A percentile compares a stretch with the other conserved stretches of the same genome.
phyloP scores from a whole-genome alignment of 2,329 filamentous ascomycete species.

The Pyrenochaeta sp. region DNA sequence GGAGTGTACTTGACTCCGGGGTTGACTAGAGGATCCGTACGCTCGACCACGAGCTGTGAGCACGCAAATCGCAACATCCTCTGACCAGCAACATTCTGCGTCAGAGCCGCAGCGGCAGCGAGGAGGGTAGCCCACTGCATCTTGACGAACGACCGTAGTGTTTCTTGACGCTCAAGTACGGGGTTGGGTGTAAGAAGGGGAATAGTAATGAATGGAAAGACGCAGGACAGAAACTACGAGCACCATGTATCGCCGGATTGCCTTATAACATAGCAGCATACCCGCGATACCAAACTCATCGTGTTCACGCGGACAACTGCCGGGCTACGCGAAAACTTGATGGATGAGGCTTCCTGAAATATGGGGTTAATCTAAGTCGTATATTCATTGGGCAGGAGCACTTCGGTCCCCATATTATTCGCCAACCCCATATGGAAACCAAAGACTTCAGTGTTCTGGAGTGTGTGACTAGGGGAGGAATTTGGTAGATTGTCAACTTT shows the following conservation, averaged over 20 bases:
- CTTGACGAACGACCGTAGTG: conserved; percentile 14
- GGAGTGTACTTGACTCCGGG: conserved; percentile 45
- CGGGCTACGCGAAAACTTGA: conserved; percentile 31
- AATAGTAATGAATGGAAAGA: conserved; percentile 23
- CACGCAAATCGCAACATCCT: conserved; percentile 46
- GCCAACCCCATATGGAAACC: conserved; percentile 21
- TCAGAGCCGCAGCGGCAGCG: conserved; percentile 26
- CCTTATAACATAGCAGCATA: conserved; percentile 38
- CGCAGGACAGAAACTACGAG: conserved; percentile 11
- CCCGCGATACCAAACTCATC: conserved; percentile 3
- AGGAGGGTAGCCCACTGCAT: conserved; percentile 42
- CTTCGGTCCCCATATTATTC: conserved; percentile 26
- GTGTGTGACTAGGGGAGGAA: conserved; percentile 9
- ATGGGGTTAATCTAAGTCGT: conserved; percentile 39
- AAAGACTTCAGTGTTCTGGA: conserved; percentile 18
- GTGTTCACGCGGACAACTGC: conserved; percentile 31
- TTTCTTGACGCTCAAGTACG: conserved; percentile 1
- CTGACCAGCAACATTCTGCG: conserved; percentile 33
- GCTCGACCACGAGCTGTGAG: conserved; percentile 45
- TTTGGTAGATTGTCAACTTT: conserved; percentile 19
- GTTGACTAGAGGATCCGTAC: conserved; percentile 44
- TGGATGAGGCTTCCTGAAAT: conserved; percentile 28
- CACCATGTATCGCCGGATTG: conserved; percentile 23
- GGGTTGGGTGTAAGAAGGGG: conserved; percentile 3
- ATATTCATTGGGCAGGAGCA: conserved; percentile 33